phyloP scores from a whole-genome alignment of 192 early-diverging fungal genomes.

The Geranomyces variabilis region DNA sequence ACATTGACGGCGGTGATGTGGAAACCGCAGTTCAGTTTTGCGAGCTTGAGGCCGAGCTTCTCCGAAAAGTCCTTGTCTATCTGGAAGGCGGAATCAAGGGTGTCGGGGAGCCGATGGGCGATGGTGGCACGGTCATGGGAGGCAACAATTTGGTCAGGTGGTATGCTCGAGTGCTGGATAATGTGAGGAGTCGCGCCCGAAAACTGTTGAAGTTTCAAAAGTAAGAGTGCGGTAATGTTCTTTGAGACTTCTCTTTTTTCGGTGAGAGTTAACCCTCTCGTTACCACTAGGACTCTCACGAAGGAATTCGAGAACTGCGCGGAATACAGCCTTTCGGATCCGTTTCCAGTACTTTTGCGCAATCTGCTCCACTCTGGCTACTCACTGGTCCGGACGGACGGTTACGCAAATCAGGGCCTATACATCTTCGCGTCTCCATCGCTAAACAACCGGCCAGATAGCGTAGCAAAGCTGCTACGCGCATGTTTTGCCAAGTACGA shows the following conservation, averaged over 20 bases:
- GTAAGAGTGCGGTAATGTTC: slow-evolving; percentile 46
- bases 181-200: slow-evolving; percentile 63
- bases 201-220: slow-evolving; percentile 67
- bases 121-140: slow-evolving; percentile 1
- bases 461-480: slow-evolving; percentile 54
- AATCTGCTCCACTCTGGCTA: slow-evolving; percentile 72
- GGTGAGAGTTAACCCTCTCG: not conserved
- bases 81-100: slow-evolving; percentile 24
- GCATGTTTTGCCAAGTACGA: slow-evolving; percentile 51
- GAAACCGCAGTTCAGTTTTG: slow-evolving; percentile 80
- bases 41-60: slow-evolving; percentile 43
- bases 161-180: slow-evolving; percentile 68
- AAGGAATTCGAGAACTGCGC: slow-evolving; percentile 79
- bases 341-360: slow-evolving; percentile 58
- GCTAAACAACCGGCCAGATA: slow-evolving; percentile 54
- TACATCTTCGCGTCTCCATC: slow-evolving; percentile 78
- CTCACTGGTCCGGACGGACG: slow-evolving; percentile 71
- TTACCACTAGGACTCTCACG: slow-evolving; percentile 47
- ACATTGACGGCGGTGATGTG: slow-evolving; percentile 73
- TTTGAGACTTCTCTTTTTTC: not conserved
- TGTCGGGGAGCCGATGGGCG: slow-evolving; percentile 5
- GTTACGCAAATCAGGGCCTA: slow-evolving; percentile 67
- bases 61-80: slow-evolving; percentile 31
- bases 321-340: slow-evolving; percentile 48
- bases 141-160: slow-evolving; percentile 52